A percentile compares a stretch with the other conserved stretches of the same genome.
Evolutionary conservation across 306 rosid genomes (phyloP).

Genomic region (Vigna nakashimae): DNA sequence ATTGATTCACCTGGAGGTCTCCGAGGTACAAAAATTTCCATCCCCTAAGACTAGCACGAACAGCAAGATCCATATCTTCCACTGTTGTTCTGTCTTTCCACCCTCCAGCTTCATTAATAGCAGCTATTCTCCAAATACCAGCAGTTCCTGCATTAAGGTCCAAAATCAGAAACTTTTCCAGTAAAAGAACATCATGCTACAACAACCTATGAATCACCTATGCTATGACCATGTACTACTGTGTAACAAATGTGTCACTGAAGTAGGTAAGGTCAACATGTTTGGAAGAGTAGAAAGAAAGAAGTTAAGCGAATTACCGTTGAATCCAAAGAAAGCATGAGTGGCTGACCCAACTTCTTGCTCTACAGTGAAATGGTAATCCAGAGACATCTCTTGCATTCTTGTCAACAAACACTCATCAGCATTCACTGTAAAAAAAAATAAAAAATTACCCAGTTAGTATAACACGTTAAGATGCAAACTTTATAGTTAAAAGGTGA

Average conservation of each 20-base stretch:
- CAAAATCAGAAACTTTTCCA: background rate
- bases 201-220: constrained; percentile 1
- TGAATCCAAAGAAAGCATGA: constrained; percentile 98
- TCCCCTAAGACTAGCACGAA: constrained; percentile 96
- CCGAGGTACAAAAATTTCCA: constrained; percentile 98
- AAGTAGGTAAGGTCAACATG: background rate
- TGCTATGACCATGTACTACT: constrained; percentile 4
- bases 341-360: constrained; percentile 99
- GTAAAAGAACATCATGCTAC: background rate
- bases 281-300: background rate
- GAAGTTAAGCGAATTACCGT: constrained; percentile 60
- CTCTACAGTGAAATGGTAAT: constrained; percentile 97
- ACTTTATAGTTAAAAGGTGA: constrained; percentile 1
- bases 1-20: constrained; percentile 77
- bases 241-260: background rate
- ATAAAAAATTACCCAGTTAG: background rate
- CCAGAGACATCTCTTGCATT: constrained; percentile 99
- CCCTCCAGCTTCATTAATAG: constrained; percentile 97
- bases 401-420: constrained; percentile 91
- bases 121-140: constrained; percentile 97
- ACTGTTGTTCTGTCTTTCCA: constrained; percentile 99
- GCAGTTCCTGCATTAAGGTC: constrained; percentile 77
- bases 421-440: constrained; percentile 71
- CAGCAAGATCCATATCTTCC: constrained; percentile 99
- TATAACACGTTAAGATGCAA: background rate